phyloP scores from a whole-genome alignment of 2,329 filamentous ascomycete genomes.

The Pleochaeta shiraiana region DNA sequence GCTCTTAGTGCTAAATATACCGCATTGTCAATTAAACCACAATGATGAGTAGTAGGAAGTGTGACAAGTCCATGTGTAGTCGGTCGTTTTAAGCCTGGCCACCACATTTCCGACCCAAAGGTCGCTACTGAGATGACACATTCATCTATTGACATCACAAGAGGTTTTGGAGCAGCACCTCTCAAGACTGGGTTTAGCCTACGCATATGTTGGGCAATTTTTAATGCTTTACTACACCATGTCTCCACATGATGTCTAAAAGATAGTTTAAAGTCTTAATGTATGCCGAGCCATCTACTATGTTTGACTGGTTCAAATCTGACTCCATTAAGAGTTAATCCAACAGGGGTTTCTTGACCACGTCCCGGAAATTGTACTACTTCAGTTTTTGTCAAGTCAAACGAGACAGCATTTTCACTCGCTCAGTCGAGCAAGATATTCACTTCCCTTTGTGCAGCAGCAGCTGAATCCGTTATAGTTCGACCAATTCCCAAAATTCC shows the following conservation, averaged over 20 bases:
- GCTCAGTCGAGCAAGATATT: background rate
- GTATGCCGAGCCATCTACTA: background rate
- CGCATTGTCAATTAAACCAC: background rate
- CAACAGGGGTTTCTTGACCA: background rate
- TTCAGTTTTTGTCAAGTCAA: background rate
- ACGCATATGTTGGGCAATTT: background rate
- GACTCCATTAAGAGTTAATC: background rate
- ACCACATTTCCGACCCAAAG: too few relatives aligned
- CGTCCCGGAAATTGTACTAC: background rate
- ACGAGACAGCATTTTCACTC: background rate
- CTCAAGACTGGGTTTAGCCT: background rate
- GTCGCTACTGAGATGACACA: too few relatives aligned
- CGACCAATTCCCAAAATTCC: background rate
- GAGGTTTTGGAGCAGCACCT: background rate
- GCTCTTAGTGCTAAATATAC: background rate
- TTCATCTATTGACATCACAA: too few relatives aligned
- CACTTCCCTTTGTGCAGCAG: background rate
- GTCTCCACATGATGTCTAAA: background rate
- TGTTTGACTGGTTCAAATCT: background rate
- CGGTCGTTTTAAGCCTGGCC: too few relatives aligned
- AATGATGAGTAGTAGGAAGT: background rate
- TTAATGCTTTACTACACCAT: background rate
- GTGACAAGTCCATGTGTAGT: background rate
- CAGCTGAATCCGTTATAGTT: background rate
- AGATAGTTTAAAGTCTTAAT: background rate